phyloP scores from a whole-genome alignment of 2,329 filamentous ascomycete species.

The Periconia digitata region DNA sequence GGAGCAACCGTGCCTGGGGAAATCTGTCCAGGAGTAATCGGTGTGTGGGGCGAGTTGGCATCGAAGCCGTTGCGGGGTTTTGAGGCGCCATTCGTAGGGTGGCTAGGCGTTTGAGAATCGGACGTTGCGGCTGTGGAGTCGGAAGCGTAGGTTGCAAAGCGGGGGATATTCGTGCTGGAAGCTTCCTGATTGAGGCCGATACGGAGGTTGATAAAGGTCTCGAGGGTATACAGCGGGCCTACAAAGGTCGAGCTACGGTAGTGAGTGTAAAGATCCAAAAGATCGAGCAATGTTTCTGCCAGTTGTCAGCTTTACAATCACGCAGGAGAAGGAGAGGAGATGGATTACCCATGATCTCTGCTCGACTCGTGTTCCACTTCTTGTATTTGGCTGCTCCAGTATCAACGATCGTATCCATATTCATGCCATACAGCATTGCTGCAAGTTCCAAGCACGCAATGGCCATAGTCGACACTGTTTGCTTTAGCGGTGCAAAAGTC shows the following conservation, averaged over 20 bases:
- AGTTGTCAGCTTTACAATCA: constrained; percentile 4
- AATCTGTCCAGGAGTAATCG: constrained; percentile 50
- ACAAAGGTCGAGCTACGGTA: constrained; percentile 74
- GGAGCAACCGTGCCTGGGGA: constrained; percentile 32
- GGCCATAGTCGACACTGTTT: constrained; percentile 81
- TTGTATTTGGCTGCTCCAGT: constrained; percentile 51
- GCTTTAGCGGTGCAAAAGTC: constrained; percentile 90
- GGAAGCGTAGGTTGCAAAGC: constrained; percentile 56
- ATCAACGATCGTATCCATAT: constrained; percentile 51
- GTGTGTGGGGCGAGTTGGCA: constrained; percentile 36
- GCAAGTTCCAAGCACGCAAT: constrained; percentile 81
- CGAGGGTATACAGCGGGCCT: constrained; percentile 70
- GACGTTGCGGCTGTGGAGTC: constrained; percentile 17
- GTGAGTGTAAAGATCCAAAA: constrained; percentile 90
- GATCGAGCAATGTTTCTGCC: constrained; percentile 81
- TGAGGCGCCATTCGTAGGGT: constrained; percentile 15
- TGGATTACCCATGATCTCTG: constrained; percentile 50
- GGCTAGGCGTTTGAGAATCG: constrained; percentile 13
- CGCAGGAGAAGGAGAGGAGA: too few species aligned
- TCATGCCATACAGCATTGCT: constrained; percentile 64
- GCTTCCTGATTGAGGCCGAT: constrained; percentile 85
- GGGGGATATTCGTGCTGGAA: constrained; percentile 61
- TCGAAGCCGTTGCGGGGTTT: constrained; percentile 40
- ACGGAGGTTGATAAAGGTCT: constrained; percentile 81
- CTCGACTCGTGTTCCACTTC: constrained; percentile 48